Evolutionary conservation across 108 stramenopile genomes (phyloP).

Genomic region (Mayamaea pseudoterrestris): DNA sequence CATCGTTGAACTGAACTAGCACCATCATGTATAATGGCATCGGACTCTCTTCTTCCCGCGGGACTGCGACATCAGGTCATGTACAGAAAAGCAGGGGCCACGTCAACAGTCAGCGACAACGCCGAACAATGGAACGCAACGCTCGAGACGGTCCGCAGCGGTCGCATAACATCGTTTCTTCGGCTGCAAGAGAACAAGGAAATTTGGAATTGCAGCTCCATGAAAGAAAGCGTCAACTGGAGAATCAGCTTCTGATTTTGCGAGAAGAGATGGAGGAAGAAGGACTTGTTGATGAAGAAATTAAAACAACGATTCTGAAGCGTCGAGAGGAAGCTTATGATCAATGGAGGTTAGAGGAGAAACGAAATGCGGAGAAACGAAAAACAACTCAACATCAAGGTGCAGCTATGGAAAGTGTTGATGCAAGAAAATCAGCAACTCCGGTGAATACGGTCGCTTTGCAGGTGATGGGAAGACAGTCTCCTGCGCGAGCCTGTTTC

Average conservation of each 20-base stretch:
- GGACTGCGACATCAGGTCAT: constrained; percentile 84
- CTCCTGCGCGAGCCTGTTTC: background rate
- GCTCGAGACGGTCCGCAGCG: constrained; percentile 4
- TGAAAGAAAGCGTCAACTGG: constrained; percentile 49
- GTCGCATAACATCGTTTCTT: constrained; percentile 30
- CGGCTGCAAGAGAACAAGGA: constrained; percentile 40
- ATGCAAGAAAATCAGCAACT: background rate
- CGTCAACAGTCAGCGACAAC: constrained; percentile 53
- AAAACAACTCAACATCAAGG: too few relatives aligned
- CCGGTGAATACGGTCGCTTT: background rate
- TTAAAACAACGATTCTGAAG: constrained; percentile 40
- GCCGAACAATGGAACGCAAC: constrained; percentile 32
- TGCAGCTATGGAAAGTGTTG: too few relatives aligned
- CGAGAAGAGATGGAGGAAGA: constrained; percentile 62
- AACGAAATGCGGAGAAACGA: constrained; percentile 3
- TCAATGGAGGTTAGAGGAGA: constrained; percentile 19
- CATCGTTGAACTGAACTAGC: too few relatives aligned
- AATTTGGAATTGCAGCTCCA: constrained; percentile 59
- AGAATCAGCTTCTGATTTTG: constrained; percentile 58
- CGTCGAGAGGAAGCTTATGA: constrained; percentile 40
- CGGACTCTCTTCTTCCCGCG: constrained; percentile 78
- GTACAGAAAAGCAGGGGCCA: constrained; percentile 77
- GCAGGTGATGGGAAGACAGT: background rate
- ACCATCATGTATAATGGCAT: constrained; percentile 66
- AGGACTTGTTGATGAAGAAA: constrained; percentile 33